A percentile compares a stretch with the other conserved stretches of the same genome.
Evolutionary conservation across 192 early-diverging fungal species (phyloP).

Genomic region (Anaeromyces robustus): DNA sequence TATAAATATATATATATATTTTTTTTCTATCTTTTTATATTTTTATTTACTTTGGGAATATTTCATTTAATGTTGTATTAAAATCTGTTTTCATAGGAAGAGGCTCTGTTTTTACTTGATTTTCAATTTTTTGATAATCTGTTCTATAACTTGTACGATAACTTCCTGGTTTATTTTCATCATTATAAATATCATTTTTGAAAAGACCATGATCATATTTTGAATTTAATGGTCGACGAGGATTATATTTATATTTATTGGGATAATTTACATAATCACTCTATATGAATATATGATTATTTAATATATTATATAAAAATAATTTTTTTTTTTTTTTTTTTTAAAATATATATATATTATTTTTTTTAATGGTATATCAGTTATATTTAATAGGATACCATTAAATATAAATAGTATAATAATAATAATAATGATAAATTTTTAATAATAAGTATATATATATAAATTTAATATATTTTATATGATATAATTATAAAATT

Average conservation of each 20-base stretch:
- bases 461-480: no score
- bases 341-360: no score
- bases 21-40: no score
- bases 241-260: neutral
- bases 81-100: neutral
- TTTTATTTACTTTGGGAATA: neutral
- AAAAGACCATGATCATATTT: neutral
- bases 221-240: neutral
- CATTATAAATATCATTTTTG: neutral
- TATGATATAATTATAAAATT: no score
- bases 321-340: no score
- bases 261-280: neutral
- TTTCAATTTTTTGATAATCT: neutral
- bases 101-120: neutral
- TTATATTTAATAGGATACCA: no score
- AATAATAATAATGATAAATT: no score
- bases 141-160: neutral
- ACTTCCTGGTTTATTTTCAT: neutral
- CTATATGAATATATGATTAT: neutral
- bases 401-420: no score
- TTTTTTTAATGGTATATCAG: no score
- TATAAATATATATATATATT: no score
- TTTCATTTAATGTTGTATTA: neutral
- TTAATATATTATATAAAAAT: no score
- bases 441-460: no score